Evolutionary conservation across 345 rosid genomes (phyloP).

Genomic region (Raphanus sativus): DNA sequence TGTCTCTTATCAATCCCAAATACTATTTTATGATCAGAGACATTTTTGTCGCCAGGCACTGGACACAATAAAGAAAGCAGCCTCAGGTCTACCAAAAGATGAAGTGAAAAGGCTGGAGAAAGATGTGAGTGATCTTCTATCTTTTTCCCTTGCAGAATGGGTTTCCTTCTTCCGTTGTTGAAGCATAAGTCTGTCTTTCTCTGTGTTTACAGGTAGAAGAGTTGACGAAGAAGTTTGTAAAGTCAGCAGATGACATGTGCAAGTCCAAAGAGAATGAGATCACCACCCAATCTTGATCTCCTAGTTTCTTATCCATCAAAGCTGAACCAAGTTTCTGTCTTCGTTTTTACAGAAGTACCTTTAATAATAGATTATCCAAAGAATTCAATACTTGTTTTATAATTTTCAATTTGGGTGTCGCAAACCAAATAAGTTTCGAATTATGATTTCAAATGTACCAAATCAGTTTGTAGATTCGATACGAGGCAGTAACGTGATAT

Average conservation of each 20-base stretch:
- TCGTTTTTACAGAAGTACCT: neutral
- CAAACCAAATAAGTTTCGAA: too few species aligned
- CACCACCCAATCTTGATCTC: constrained; percentile 52
- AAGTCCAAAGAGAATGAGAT: constrained; percentile 92
- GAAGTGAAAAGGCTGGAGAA: constrained; percentile 81
- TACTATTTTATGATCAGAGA: too few species aligned
- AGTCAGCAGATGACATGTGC: constrained; percentile 85
- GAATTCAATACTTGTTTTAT: too few species aligned
- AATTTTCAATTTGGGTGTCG: too few species aligned
- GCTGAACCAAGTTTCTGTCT: constrained; percentile 10
- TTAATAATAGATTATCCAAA: too few species aligned
- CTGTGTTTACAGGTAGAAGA: constrained; percentile 43
- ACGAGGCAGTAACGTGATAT: neutral
- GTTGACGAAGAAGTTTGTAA: constrained; percentile 72
- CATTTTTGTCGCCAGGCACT: constrained; percentile 48
- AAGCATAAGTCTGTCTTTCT: too few species aligned
- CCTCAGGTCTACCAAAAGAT: constrained; percentile 75
- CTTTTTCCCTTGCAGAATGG: neutral
- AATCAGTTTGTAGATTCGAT: too few species aligned
- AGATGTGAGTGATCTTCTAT: constrained; percentile 48
- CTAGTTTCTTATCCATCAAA: neutral
- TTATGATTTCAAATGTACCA: too few species aligned
- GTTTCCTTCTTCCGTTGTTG: too few species aligned
- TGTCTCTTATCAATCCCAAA: too few species aligned
- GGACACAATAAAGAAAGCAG: constrained; percentile 76